Evolutionary conservation across 768 basidiomycete species (phyloP), one percentile per base, ranked within the genome.

Genomic region (Mycena polygramma): DNA sequence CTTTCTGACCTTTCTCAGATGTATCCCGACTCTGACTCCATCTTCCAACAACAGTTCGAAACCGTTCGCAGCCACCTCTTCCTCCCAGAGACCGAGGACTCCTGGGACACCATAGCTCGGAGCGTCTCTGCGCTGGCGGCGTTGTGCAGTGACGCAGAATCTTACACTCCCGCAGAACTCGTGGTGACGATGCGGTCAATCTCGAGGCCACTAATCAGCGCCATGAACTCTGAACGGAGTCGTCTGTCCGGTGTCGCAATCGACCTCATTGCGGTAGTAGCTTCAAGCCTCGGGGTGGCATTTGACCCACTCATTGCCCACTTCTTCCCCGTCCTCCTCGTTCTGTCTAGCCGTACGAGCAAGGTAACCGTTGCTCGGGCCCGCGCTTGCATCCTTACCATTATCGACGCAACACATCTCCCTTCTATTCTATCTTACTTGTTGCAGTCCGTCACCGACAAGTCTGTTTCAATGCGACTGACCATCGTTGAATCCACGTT

Each of bases 291-390:
- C 19, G 92, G 87, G 22, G 74, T 80, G 8, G 83, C 84, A 10
- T 95, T 95, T 75, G 92, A 92, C 48, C 86, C 89, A 3, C 83
- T 95, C 24, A 79, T 94, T 9, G 79, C 87, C n/a, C 76, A 90
- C 15, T 91, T 92, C 75, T 73, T 95, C 51, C 94, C 94, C 0
- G 80, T 89, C 9, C 82, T 96, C 22, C 82, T 96, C 15, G 80
- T 82, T 2, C 81, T 94, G 26, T 94, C 92, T 71, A 84, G 88
- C 20, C 89, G 93, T 24, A 86, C 94, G 22, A 95, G 92, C 84
- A 96, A 94, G 79, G 88, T 96, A 55, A 88, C 93, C 75, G 81
- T 90, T 73, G 86, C 84, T 51, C 91, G 94, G 39, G 91, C 92
- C 2, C 88, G 85, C 69, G 77, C 84, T 0, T 90, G 89, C 73